A percentile compares a stretch with the other conserved stretches of the same genome.
Conservation (phyloP, 2,329 filamentous ascomycete genomes). For the Cryphonectria nitschkei region DNA sequence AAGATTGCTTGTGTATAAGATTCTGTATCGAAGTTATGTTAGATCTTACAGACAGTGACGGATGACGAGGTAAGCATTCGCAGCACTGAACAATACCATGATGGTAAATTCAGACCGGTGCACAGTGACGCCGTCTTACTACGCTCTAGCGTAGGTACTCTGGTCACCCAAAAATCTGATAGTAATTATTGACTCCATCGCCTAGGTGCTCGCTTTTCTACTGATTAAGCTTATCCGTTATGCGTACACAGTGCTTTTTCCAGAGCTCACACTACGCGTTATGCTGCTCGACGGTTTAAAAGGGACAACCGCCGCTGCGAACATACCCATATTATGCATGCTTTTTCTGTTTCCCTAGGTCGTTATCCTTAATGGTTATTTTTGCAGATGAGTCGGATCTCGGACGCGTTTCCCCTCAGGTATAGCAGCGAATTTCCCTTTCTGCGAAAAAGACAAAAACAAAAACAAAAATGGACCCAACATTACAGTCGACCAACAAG, state of each 20-base stretch:
- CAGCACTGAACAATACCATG: not conserved
- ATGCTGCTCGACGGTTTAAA: not conserved
- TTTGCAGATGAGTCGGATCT: not conserved
- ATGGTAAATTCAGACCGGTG: constrained; percentile 19
- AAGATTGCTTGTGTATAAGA: not conserved
- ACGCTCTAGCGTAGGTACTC: not conserved
- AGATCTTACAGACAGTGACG: not conserved
- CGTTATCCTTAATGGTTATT: not conserved
- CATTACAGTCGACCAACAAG: constrained; percentile 6
- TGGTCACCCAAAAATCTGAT: not conserved
- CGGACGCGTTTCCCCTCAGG: not conserved
- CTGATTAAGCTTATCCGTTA: constrained; percentile 4
- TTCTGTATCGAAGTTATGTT: not conserved
- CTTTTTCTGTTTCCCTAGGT: not conserved
- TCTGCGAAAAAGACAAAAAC: not conserved
- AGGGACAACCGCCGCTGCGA: not conserved
- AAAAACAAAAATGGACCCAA: not conserved
- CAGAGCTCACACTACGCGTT: constrained; percentile 9
- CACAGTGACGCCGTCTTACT: constrained; percentile 3
- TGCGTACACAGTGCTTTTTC: constrained; percentile 10
- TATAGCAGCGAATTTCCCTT: too few relatives aligned
- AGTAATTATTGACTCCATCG: not conserved
- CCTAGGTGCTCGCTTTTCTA: not conserved
- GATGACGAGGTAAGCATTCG: not conserved
- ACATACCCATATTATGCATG: not conserved